A percentile compares a stretch with the other conserved stretches of the same genome.
Evolutionary conservation across 2,329 filamentous ascomycete species (phyloP).

Genomic region (Myriosclerotinia scirpicola): DNA sequence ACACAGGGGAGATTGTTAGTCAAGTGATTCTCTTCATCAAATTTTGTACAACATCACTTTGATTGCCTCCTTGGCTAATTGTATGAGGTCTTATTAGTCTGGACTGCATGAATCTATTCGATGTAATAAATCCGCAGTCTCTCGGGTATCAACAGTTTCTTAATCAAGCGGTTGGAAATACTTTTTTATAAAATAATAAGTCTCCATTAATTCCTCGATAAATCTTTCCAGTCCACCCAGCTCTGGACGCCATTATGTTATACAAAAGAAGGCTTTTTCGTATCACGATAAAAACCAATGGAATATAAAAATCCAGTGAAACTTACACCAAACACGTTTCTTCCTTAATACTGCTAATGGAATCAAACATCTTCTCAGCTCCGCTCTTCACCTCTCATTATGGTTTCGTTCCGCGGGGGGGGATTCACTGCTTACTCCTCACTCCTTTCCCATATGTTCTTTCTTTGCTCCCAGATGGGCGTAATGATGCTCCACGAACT

Average conservation of each 20-base stretch:
- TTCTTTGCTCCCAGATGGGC: neutral
- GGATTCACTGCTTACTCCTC: neutral
- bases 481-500: neutral
- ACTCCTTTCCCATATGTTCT: neutral
- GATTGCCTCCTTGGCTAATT: neutral
- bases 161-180: no score
- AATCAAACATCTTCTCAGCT: neutral
- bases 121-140: neutral
- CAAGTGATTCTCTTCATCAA: neutral
- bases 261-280: neutral
- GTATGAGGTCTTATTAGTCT: neutral
- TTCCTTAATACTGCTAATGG: neutral
- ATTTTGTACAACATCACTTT: conserved; percentile 1
- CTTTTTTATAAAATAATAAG: no score
- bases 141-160: no score
- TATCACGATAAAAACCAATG: neutral
- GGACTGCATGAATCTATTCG: neutral
- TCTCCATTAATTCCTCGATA: no score
- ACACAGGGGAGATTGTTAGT: neutral
- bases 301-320: neutral
- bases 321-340: neutral
- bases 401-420: neutral
- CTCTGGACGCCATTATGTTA: neutral
- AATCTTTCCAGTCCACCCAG: no score
- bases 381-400: neutral